Percentiles rank a stretch among this genome's conserved stretches.
Evolutionary conservation across 306 rosid species (phyloP).

Genomic region (Myrica gale): DNA sequence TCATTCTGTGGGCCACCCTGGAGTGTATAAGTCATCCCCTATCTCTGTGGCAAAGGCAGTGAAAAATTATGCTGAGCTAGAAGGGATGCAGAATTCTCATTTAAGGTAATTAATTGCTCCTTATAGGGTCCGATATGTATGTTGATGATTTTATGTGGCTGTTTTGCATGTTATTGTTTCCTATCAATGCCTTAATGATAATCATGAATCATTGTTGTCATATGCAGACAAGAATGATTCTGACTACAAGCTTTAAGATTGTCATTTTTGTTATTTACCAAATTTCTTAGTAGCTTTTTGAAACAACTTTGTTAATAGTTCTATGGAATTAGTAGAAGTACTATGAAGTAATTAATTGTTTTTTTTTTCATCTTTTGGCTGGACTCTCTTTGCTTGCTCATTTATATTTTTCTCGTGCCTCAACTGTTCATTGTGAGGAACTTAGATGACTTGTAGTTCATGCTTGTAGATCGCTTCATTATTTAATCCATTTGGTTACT

Average conservation of each 20-base stretch:
- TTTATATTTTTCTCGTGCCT: not conserved
- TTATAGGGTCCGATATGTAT: conserved; percentile 2
- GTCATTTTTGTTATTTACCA: conserved; percentile 11
- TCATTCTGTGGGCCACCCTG: conserved; percentile 46
- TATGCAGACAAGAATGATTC: conserved; percentile 9
- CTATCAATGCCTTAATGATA: conserved; percentile 22
- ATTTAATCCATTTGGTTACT: not conserved
- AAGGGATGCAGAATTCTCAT: conserved; percentile 86
- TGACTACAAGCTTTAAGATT: conserved; percentile 11
- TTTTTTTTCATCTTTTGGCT: not conserved
- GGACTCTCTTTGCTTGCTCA: not conserved
- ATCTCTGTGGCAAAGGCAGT: conserved; percentile 75
- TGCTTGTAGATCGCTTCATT: not conserved
- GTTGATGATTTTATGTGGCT: conserved; percentile 2
- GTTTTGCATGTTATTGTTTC: conserved; percentile 28
- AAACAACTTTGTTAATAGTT: not conserved
- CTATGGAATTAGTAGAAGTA: not conserved
- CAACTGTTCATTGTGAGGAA: not conserved
- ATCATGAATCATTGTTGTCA: conserved; percentile 1
- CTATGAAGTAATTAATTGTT: conserved; percentile 2
- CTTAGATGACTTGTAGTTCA: not conserved
- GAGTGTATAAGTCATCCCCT: conserved; percentile 61
- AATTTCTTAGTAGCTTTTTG: conserved; percentile 3
- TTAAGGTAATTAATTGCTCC: conserved; percentile 51
- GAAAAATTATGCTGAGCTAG: conserved; percentile 79